phyloP scores from a whole-genome alignment of 495 filamentous ascomycete species.

The Lineolata rhizophorae region DNA sequence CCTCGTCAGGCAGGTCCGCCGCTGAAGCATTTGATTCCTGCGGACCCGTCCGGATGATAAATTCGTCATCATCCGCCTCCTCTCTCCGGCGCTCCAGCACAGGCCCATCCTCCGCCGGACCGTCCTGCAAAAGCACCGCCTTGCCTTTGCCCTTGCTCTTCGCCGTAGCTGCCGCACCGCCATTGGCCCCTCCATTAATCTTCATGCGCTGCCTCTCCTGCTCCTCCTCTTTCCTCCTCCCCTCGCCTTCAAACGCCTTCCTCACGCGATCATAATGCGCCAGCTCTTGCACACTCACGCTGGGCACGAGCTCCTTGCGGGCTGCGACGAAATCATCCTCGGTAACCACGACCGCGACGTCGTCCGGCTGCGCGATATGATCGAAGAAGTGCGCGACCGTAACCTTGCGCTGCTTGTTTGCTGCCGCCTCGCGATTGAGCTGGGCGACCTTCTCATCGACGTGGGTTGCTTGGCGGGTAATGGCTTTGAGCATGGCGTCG shows the following conservation, averaged over 20 bases:
- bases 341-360: slow-evolving; percentile 66
- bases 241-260: slow-evolving; percentile 44
- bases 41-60: slow-evolving; percentile 20
- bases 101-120: no score
- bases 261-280: slow-evolving; percentile 78
- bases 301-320: slow-evolving; percentile 66
- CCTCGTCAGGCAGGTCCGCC: no score
- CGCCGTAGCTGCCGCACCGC: slow-evolving; percentile 10
- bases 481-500: slow-evolving; percentile 95
- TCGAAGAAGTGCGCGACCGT: slow-evolving; percentile 89
- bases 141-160: slow-evolving; percentile 6
- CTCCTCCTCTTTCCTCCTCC: slow-evolving; percentile 16
- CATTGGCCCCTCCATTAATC: slow-evolving; percentile 7
- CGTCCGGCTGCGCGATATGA: slow-evolving; percentile 60
- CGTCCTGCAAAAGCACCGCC: no score
- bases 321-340: slow-evolving; percentile 73
- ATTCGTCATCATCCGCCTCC: no score
- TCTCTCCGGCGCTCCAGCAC: no score
- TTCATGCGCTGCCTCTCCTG: neutral
- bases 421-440: slow-evolving; percentile 20
- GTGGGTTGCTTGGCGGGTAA: slow-evolving; percentile 66
- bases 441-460: slow-evolving; percentile 68
- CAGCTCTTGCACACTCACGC: slow-evolving; percentile 80
- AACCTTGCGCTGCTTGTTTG: slow-evolving; percentile 19
- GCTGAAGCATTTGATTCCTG: no score